These are phyloP conservation scores for Moelleriella libera DNA, from an alignment of 2,329 filamentous ascomycete species.

Conservation along the genomic window DNA sequence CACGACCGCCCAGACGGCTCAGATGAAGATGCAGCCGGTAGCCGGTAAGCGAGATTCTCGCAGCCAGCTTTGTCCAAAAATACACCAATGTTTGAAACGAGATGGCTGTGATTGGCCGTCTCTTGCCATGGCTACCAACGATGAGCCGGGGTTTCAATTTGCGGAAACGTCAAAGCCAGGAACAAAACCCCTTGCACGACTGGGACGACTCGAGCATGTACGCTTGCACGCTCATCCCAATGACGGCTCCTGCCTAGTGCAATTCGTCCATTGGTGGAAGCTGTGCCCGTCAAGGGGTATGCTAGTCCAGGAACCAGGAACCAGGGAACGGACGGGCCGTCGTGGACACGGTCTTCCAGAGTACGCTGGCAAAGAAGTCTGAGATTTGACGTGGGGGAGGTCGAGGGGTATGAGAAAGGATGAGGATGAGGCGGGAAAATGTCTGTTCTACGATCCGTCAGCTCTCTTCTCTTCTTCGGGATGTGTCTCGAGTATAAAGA, in stretches of 20 bases:
- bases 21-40: neutral
- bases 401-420: no score
- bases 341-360: no score
- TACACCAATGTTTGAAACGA: neutral
- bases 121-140: neutral
- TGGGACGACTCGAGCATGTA: neutral
- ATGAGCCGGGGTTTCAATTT: neutral
- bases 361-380: no score
- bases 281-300: neutral
- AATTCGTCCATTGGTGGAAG: neutral
- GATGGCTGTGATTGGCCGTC: neutral
- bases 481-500: no score
- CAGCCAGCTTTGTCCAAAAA: neutral
- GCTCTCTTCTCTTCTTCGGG: no score
- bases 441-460: no score
- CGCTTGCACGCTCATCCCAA: neutral
- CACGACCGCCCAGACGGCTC: neutral
- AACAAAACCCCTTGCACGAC: neutral
- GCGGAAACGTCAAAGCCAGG: neutral
- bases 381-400: no score
- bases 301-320: neutral
- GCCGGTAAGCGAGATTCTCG: neutral
- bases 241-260: neutral
- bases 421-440: no score
- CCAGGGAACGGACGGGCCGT: neutral